Percentiles rank a stretch among this genome's conserved stretches.
Evolutionary conservation across 306 rosid genomes (phyloP).

Genomic region (Argentina anserina): DNA sequence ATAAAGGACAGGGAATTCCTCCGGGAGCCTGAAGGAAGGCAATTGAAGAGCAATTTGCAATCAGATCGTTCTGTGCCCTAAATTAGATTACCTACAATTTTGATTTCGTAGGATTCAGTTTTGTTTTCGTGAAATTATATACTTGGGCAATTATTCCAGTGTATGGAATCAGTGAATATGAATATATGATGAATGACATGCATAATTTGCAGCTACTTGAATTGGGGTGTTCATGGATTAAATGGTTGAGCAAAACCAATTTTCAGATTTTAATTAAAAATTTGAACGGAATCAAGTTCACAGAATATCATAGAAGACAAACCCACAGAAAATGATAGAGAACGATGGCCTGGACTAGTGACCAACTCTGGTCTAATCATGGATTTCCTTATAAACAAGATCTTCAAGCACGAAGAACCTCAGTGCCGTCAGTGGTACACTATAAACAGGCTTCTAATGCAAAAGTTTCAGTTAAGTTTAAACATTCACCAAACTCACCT

Average conservation of each 20-base stretch:
- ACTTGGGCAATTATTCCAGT: neutral
- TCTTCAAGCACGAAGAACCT: neutral
- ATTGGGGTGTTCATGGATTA: too few relatives aligned
- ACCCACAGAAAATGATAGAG: neutral
- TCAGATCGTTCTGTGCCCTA: constrained; percentile 30
- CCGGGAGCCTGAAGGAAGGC: constrained; percentile 52
- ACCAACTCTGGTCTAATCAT: neutral
- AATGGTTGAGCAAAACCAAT: neutral
- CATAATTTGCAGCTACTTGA: neutral
- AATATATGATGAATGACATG: neutral
- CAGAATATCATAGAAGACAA: neutral
- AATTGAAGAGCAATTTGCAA: constrained; percentile 45
- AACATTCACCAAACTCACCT: neutral
- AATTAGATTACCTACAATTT: neutral
- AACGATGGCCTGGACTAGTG: neutral
- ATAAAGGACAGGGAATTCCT: constrained; percentile 54
- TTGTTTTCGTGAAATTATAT: neutral
- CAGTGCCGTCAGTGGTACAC: neutral
- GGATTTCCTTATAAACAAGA: neutral
- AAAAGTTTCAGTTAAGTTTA: neutral
- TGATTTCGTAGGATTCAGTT: neutral
- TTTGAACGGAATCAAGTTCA: neutral
- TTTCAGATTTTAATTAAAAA: neutral
- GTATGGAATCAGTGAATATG: neutral
- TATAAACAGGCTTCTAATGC: neutral